These are phyloP conservation scores for Gypsophila paniculata DNA, from an alignment of 179 eudicot species.

Conservation along the genomic window DNA sequence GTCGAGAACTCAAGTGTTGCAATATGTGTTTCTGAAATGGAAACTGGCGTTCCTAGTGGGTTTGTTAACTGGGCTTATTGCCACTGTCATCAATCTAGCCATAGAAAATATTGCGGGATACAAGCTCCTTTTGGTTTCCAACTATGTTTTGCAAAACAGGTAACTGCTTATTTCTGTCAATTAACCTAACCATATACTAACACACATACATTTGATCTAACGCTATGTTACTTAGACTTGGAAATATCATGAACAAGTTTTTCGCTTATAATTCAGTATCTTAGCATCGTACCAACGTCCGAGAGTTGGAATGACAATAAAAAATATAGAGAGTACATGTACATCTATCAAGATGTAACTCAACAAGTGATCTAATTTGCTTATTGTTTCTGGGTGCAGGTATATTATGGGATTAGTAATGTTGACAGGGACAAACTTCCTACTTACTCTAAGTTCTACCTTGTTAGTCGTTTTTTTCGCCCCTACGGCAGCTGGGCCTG, in stretches of 20 bases:
- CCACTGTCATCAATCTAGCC: conserved; percentile 79
- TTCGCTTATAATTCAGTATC: not conserved
- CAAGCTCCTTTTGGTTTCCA: conserved; percentile 59
- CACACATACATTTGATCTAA: not conserved
- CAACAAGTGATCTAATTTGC: not conserved
- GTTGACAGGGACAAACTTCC: conserved; percentile 55
- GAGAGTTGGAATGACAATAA: not conserved
- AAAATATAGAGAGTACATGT: no score
- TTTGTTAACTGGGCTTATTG: conserved; percentile 67
- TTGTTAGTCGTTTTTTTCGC: conserved; percentile 72
- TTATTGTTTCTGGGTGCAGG: conserved; percentile 48
- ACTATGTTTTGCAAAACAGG: conserved; percentile 59
- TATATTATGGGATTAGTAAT: conserved; percentile 57
- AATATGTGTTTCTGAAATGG: conserved; percentile 79
- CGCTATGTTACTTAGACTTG: not conserved
- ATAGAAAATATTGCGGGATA: conserved; percentile 87
- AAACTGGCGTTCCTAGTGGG: conserved; percentile 74
- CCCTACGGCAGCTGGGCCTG: conserved; percentile 95
- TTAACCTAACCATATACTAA: not conserved
- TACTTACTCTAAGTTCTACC: conserved; percentile 56
- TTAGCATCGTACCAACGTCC: not conserved
- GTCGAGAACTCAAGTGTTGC: conserved; percentile 68
- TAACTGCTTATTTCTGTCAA: conserved; percentile 14
- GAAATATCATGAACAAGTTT: not conserved
- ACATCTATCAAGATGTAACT: not conserved